phyloP scores from a whole-genome alignment of 257 asterid species.

The Solanum stenotomum region DNA sequence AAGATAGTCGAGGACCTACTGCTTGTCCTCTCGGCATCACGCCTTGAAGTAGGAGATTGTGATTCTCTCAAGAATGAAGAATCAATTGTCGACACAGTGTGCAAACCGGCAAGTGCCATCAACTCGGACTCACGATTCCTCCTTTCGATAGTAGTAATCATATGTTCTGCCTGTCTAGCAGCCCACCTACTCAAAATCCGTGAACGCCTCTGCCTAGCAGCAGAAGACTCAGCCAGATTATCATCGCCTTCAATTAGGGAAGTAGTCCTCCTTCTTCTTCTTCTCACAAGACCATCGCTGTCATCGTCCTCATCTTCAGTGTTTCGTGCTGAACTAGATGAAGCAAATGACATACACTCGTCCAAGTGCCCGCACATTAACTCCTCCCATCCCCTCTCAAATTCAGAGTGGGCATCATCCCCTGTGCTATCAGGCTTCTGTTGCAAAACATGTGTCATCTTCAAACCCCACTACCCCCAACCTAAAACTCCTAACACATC shows the following conservation, averaged over 20 bases:
- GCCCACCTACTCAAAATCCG: slow-evolving; percentile 78
- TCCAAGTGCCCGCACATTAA: slow-evolving; percentile 78
- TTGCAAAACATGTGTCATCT: slow-evolving; percentile 68
- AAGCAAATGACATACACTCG: slow-evolving; percentile 73
- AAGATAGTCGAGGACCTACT: slow-evolving; percentile 71
- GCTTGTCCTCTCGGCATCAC: slow-evolving; percentile 65
- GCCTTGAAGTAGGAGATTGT: slow-evolving; percentile 70
- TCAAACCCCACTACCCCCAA: slow-evolving; percentile 1
- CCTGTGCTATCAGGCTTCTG: slow-evolving; percentile 81
- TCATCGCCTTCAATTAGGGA: slow-evolving; percentile 87
- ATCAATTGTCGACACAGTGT: slow-evolving; percentile 81
- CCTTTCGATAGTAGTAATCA: slow-evolving; percentile 87
- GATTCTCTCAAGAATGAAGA: slow-evolving; percentile 86
- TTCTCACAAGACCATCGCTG: slow-evolving; percentile 46
- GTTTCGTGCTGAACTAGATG: slow-evolving; percentile 64
- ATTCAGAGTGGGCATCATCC: slow-evolving; percentile 51
- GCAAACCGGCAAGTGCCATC: slow-evolving; percentile 87
- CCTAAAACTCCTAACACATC: neutral
- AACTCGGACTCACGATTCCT: slow-evolving; percentile 75
- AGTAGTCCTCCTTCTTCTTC: slow-evolving; percentile 60
- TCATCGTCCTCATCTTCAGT: slow-evolving; percentile 74
- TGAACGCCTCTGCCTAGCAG: slow-evolving; percentile 80
- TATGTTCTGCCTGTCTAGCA: slow-evolving; percentile 80
- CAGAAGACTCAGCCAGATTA: slow-evolving; percentile 92
- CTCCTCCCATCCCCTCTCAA: slow-evolving; percentile 87